These are phyloP conservation scores for Claviceps sp. DNA, from an alignment of 2,329 filamentous ascomycete species.

Conservation along the genomic window DNA sequence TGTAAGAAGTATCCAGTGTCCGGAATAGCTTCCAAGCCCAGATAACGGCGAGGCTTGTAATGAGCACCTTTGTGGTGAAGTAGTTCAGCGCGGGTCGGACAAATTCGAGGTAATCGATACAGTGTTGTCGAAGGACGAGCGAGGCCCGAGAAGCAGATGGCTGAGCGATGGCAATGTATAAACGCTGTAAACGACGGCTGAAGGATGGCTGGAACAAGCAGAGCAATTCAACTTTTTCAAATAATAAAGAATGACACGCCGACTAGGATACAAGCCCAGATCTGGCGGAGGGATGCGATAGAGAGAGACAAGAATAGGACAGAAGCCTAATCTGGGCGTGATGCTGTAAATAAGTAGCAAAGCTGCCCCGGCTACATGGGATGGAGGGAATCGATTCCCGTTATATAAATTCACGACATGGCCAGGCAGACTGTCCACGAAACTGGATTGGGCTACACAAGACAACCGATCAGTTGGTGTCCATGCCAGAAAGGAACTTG, in stretches of 20 bases:
- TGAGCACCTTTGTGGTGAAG: not conserved
- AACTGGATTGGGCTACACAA: too few species aligned
- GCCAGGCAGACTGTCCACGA: not conserved
- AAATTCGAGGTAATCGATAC: not conserved
- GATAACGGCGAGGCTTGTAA: not conserved
- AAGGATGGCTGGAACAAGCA: not conserved
- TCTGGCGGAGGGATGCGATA: slow-evolving; percentile 1
- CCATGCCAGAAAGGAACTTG: not conserved
- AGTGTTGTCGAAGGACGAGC: not conserved
- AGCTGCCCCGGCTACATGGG: not conserved
- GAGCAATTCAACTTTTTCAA: not conserved
- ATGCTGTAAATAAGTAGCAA: not conserved
- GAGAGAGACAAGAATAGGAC: not conserved
- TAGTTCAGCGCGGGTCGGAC: not conserved
- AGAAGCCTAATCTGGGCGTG: slow-evolving; percentile 1
- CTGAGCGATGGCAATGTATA: not conserved
- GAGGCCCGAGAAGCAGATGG: not conserved
- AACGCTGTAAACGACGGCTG: not conserved
- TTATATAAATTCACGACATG: slow-evolving; percentile 1
- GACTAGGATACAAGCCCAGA: not conserved
- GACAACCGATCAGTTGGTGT: too few species aligned
- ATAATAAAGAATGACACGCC: slow-evolving; percentile 5
- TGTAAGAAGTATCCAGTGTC: too few species aligned
- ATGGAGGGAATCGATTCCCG: not conserved
- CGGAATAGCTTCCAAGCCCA: not conserved